phyloP scores from a whole-genome alignment of 805 yeast genomes.

The Danielozyma ontarioensis region DNA sequence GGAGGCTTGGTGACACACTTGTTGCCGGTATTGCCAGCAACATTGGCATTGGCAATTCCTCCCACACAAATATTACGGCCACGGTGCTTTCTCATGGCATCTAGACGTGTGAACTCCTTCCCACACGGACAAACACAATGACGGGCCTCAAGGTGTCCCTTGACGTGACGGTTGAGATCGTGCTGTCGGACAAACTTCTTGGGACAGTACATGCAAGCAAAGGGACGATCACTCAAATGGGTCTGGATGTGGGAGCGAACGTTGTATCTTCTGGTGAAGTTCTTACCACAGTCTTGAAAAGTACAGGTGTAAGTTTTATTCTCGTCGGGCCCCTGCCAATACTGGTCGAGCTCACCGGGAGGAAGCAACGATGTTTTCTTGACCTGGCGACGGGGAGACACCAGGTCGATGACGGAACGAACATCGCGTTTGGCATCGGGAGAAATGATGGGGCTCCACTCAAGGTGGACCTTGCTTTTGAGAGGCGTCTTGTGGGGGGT shows the following conservation, averaged over 20 bases:
- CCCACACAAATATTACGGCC: slow-evolving; percentile 78
- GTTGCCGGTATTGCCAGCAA: slow-evolving; percentile 9
- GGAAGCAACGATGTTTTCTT: slow-evolving; percentile 70
- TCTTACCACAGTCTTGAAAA: slow-evolving; percentile 73
- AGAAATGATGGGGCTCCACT: slow-evolving; percentile 43
- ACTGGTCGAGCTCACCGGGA: slow-evolving; percentile 82
- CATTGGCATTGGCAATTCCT: slow-evolving; percentile 45
- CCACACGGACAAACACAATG: slow-evolving; percentile 81
- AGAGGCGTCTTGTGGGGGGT: slow-evolving; percentile 38
- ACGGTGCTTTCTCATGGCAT: slow-evolving; percentile 80
- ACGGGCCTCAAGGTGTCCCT: slow-evolving; percentile 73
- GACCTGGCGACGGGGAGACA: slow-evolving; percentile 44
- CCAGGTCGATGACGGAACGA: slow-evolving; percentile 28
- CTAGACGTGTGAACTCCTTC: slow-evolving; percentile 85
- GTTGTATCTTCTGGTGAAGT: slow-evolving; percentile 84
- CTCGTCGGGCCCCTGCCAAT: slow-evolving; percentile 73
- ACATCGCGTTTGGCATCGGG: slow-evolving; percentile 24
- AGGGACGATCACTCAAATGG: slow-evolving; percentile 92
- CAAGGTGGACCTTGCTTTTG: slow-evolving; percentile 27
- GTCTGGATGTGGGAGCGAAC: slow-evolving; percentile 95
- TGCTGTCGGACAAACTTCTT: slow-evolving; percentile 93
- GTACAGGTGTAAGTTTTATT: slow-evolving; percentile 70
- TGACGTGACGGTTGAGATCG: slow-evolving; percentile 84
- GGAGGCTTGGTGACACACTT: slow-evolving; percentile 21
- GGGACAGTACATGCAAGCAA: slow-evolving; percentile 69